Base-by-base conservation (phyloP, 345 rosid species). In the Chamaenerion angustifolium region DNA sequence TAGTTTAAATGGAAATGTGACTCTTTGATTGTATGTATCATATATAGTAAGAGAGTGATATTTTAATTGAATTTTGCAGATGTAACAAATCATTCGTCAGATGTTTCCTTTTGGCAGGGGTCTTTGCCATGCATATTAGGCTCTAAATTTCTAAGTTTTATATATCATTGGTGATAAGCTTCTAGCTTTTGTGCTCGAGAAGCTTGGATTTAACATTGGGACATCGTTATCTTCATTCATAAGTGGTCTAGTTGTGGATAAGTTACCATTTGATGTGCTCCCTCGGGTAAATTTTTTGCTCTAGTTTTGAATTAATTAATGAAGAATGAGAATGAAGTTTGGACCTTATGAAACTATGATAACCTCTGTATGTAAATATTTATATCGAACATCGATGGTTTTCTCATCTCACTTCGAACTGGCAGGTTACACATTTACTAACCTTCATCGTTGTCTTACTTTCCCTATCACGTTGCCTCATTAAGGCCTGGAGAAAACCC, bases 61-160 rank as follows among this genome's bases (percentile, higher is more conserved):
- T 35, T 49, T 16, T 45, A 12, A 23, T 49, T 49, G 37, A 55
- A 52, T 48, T 42, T 60, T 74, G 78, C 92, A 90, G 98, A 83
- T 83, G 23, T 75, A 71, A 59, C 83, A 79, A 73, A 92, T 90
- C 55, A 48, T 90, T 8, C 53, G 57, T 51, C 76, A 81, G 53
- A 77, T 90, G 95, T 90, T 90, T 76, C 98, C 95, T 48, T 90
- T 90, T 43, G 98, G 98, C 48, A 79, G 95, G 81, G 98, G 98
- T 57, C 76, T 90, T 52, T 86, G 94, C 58, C 96, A 92, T 69
- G 96, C 96, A 4, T 92, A 80, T 40, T 92, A 96, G 98, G 96
- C 98, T 10, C 98, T 93, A 9, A 92, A 87, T 43, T 80, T 92
- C 57, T 92, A 95, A 95, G 96, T 87, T 42, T 82, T 87, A 71